These are phyloP conservation scores for Anthracocystis walkeri DNA, from an alignment of 1,284 basidiomycete species.

Conservation along the genomic window DNA sequence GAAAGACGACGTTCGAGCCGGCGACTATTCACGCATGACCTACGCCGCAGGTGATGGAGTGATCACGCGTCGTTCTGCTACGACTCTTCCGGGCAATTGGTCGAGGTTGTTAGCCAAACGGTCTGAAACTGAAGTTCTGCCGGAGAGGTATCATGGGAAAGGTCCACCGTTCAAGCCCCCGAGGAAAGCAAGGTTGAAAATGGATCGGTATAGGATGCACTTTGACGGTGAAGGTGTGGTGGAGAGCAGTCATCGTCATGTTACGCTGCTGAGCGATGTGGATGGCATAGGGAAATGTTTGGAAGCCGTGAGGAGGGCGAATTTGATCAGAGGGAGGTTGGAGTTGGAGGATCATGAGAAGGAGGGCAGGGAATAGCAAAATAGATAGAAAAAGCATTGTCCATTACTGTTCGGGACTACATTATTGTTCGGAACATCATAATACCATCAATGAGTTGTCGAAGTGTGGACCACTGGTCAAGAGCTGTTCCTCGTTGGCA, in stretches of 20 bases:
- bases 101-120: conserved; percentile 30
- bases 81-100: conserved; percentile 57
- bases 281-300: conserved; percentile 41
- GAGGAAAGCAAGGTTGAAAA: conserved; percentile 26
- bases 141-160: conserved; percentile 8
- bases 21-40: conserved; percentile 53
- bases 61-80: conserved; percentile 63
- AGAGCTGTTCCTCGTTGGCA: conserved; percentile 30
- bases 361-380: not conserved
- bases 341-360: not conserved
- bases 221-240: conserved; percentile 54
- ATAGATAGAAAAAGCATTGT: conserved; percentile 3
- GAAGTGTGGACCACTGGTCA: not conserved
- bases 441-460: not conserved
- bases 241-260: conserved; percentile 61
- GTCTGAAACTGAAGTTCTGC: conserved; percentile 28
- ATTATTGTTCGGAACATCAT: not conserved
- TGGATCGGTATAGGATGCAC: conserved; percentile 27
- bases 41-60: conserved; percentile 65
- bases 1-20: conserved; percentile 44
- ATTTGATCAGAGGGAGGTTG: conserved; percentile 22
- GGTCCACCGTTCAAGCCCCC: conserved; percentile 19
- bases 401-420: conserved; percentile 14
- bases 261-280: conserved; percentile 61
- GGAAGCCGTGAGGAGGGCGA: conserved; percentile 36